Percentiles rank a stretch among this genome's conserved stretches.
Evolutionary conservation across 495 filamentous ascomycete species (phyloP).

Genomic region (Trichoderma parareesei): DNA sequence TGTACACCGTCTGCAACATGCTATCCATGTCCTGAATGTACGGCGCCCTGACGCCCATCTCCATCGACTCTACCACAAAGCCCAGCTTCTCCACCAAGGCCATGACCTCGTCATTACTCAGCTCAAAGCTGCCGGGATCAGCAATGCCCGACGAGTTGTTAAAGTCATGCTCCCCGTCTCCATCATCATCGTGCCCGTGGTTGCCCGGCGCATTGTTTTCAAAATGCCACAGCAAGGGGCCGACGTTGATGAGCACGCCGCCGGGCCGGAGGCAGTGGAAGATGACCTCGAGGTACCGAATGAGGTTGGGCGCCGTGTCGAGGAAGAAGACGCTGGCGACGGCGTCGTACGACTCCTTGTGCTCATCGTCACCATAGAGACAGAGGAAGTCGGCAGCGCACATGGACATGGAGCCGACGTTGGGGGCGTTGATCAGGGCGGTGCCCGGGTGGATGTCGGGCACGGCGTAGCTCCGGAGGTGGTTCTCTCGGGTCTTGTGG

Average conservation of each 20-base stretch:
- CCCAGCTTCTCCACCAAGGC: conserved; percentile 65
- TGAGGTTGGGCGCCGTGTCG: conserved; percentile 88
- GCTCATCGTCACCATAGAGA: conserved; percentile 54
- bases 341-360: conserved; percentile 61
- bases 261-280: conserved; percentile 65
- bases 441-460: conserved; percentile 69
- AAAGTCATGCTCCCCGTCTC: conserved; percentile 36
- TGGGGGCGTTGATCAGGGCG: conserved; percentile 33
- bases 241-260: conserved; percentile 82
- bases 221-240: conserved; percentile 88
- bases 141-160: conserved; percentile 49
- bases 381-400: conserved; percentile 74
- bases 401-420: conserved; percentile 70
- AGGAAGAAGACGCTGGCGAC: conserved; percentile 91
- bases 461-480: conserved; percentile 59
- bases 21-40: conserved; percentile 80
- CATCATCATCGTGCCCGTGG: conserved; percentile 32
- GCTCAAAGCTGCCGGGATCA: conserved; percentile 76
- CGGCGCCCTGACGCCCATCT: conserved; percentile 49
- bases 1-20: conserved; percentile 77
- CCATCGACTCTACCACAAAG: conserved; percentile 59
- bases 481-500: conserved; percentile 57
- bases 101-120: conserved; percentile 81
- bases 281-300: conserved; percentile 80
- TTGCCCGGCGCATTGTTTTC: conserved; percentile 46